These are phyloP conservation scores for Rhododendron henanense DNA, from an alignment of 148 eudicot species.

Conservation along the genomic window DNA sequence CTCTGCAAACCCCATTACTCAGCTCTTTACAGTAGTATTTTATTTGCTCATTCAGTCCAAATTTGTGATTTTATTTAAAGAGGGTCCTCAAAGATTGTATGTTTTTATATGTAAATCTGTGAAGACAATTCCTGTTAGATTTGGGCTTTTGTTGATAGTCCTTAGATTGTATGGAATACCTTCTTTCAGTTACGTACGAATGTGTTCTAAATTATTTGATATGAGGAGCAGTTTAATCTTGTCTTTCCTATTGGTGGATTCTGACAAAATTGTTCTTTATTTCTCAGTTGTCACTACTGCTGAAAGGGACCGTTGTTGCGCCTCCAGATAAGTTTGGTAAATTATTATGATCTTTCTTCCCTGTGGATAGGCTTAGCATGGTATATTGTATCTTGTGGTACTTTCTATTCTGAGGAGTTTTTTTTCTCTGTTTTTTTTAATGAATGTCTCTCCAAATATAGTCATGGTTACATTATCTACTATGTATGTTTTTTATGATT, in stretches of 20 bases:
- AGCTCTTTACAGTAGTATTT: not conserved
- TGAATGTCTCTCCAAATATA: not conserved
- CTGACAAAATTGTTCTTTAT: conserved; percentile 11
- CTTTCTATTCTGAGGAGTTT: not conserved
- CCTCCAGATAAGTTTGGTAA: conserved; percentile 99
- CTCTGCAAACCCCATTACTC: not conserved
- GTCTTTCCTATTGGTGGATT: not conserved
- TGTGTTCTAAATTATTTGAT: not conserved
- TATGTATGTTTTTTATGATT: not conserved
- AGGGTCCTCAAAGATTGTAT: not conserved
- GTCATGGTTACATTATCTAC: not conserved
- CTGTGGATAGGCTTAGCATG: not conserved
- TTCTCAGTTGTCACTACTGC: conserved; percentile 71
- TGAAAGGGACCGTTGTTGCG: conserved; percentile 94
- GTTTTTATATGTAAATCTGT: conserved; percentile 1
- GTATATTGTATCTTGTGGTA: not conserved
- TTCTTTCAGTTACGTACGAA: not conserved
- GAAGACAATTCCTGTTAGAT: not conserved
- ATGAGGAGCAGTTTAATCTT: not conserved
- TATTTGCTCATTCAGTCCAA: not conserved
- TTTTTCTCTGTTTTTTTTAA: not conserved
- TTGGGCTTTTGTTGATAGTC: not conserved
- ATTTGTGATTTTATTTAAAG: not conserved
- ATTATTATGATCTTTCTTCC: conserved; percentile 12
- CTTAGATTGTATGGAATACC: not conserved